Percentiles rank a stretch among this genome's conserved stretches.
These are phyloP conservation scores for Termitomyces sp. DNA, from an alignment of 768 basidiomycete species.

Conservation along the genomic window DNA sequence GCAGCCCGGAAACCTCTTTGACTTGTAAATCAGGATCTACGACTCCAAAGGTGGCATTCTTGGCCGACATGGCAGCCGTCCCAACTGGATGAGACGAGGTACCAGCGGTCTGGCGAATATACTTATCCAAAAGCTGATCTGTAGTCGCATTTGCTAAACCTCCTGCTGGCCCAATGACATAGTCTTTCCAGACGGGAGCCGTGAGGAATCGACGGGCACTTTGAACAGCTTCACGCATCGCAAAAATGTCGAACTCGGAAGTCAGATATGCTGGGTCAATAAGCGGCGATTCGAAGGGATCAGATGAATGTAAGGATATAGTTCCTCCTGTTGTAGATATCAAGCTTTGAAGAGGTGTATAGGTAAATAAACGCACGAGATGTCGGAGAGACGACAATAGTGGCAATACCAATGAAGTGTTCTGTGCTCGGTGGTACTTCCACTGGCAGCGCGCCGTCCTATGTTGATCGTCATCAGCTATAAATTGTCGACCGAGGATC, in stretches of 20 bases:
- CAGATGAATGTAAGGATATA: slow-evolving; percentile 32
- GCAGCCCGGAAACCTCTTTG: background rate
- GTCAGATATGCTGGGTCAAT: slow-evolving; percentile 38
- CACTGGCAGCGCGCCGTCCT: slow-evolving; percentile 1
- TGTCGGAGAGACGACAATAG: slow-evolving; percentile 8
- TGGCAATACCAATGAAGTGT: background rate
- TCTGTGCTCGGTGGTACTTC: background rate
- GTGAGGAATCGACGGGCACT: slow-evolving; percentile 7
- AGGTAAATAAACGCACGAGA: slow-evolving; percentile 21
- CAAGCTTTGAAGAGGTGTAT: background rate
- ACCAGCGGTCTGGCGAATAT: slow-evolving; percentile 7
- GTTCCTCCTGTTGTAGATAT: slow-evolving; percentile 20
- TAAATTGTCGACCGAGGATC: no score
- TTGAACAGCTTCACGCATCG: slow-evolving; percentile 23
- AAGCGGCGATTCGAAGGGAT: slow-evolving; percentile 38
- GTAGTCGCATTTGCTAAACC: slow-evolving; percentile 9
- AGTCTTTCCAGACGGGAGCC: slow-evolving; percentile 13
- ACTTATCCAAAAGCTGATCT: slow-evolving; percentile 8
- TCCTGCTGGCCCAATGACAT: slow-evolving; percentile 11
- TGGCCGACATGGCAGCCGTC: slow-evolving; percentile 3
- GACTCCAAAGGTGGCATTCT: background rate
- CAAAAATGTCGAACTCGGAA: slow-evolving; percentile 22
- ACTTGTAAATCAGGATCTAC: slow-evolving; percentile 1
- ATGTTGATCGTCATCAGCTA: background rate
- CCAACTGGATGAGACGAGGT: background rate